Conservation (phyloP, 306 rosid genomes). For the Myrica gale region DNA sequence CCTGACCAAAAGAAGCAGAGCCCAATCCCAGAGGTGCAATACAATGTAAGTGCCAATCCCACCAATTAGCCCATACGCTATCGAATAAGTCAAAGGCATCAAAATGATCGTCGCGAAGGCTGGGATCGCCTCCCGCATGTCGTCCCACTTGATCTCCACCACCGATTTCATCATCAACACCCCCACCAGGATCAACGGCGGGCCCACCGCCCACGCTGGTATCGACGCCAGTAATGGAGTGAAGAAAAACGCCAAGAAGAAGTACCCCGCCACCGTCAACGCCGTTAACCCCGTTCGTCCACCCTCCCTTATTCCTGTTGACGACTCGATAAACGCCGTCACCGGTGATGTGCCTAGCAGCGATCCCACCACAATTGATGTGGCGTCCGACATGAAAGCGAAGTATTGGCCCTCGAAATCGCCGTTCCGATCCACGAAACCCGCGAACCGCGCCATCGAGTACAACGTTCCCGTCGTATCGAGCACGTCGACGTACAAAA, state of each 20-base stretch:
- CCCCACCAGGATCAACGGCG: constrained; percentile 91
- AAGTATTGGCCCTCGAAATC: constrained; percentile 88
- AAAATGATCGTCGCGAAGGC: constrained; percentile 81
- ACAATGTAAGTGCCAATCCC: constrained; percentile 80
- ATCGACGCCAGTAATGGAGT: constrained; percentile 95
- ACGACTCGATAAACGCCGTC: constrained; percentile 80
- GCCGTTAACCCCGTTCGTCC: constrained; percentile 93
- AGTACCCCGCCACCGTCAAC: constrained; percentile 63
- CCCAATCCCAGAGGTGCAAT: constrained; percentile 81
- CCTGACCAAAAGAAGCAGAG: constrained; percentile 22
- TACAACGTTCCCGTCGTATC: constrained; percentile 87
- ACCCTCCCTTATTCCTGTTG: constrained; percentile 93
- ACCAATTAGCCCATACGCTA: constrained; percentile 84
- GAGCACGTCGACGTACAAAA: constrained; percentile 78
- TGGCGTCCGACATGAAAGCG: constrained; percentile 95
- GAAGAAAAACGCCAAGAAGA: constrained; percentile 71
- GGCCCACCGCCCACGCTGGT: constrained; percentile 99
- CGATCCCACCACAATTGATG: constrained; percentile 86
- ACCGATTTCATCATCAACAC: constrained; percentile 95
- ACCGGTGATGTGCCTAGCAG: constrained; percentile 87
- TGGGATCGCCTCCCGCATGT: constrained; percentile 89
- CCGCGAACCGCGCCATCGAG: constrained; percentile 95
- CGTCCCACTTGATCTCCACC: constrained; percentile 87
- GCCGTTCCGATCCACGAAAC: constrained; percentile 65
- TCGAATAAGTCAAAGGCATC: constrained; percentile 88